phyloP scores from a whole-genome alignment of 2,329 filamentous ascomycete genomes.

The Cladorrhinum sp. region DNA sequence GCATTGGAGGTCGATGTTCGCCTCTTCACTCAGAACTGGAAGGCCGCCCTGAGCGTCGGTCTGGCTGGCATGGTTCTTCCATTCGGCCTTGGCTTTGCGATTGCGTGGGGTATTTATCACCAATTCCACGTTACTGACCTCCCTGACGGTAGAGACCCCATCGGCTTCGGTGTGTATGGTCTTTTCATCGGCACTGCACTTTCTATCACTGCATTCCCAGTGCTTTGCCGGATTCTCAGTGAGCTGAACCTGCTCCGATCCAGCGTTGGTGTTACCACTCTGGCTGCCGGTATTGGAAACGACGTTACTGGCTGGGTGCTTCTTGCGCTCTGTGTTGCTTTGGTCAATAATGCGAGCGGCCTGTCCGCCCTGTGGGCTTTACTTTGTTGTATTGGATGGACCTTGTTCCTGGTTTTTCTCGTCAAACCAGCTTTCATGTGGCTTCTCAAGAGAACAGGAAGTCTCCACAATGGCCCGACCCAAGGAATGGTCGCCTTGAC shows the following conservation, averaged over 20 bases:
- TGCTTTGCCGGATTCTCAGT: conserved; percentile 88
- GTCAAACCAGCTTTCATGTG: conserved; percentile 74
- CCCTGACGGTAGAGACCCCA: conserved; percentile 25
- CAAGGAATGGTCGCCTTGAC: conserved; percentile 83
- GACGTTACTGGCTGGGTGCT: conserved; percentile 91
- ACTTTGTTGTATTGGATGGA: conserved; percentile 70
- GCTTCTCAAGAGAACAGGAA: conserved; percentile 69
- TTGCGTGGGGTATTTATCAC: conserved; percentile 78
- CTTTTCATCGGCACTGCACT: conserved; percentile 88
- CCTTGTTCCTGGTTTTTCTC: conserved; percentile 68
- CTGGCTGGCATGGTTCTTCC: conserved; percentile 77
- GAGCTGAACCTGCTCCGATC: conserved; percentile 84
- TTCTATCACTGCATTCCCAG: conserved; percentile 87
- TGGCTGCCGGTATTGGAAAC: conserved; percentile 89
- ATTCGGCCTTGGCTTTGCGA: conserved; percentile 76
- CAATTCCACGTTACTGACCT: conserved; percentile 52
- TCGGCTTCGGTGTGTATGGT: conserved; percentile 55
- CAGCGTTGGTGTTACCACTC: conserved; percentile 79
- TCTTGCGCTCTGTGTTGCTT: conserved; percentile 84
- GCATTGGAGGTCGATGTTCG: conserved; percentile 83
- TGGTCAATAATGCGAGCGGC: conserved; percentile 84
- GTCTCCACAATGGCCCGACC: conserved; percentile 81
- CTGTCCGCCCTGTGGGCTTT: conserved; percentile 83
- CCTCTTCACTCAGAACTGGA: conserved; percentile 77
- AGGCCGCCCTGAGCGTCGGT: conserved; percentile 72